Percentiles rank a stretch among this genome's conserved stretches.
Evolutionary conservation across 805 yeast genomes (phyloP).

Genomic region (Zygosaccharomyces bisporus): DNA sequence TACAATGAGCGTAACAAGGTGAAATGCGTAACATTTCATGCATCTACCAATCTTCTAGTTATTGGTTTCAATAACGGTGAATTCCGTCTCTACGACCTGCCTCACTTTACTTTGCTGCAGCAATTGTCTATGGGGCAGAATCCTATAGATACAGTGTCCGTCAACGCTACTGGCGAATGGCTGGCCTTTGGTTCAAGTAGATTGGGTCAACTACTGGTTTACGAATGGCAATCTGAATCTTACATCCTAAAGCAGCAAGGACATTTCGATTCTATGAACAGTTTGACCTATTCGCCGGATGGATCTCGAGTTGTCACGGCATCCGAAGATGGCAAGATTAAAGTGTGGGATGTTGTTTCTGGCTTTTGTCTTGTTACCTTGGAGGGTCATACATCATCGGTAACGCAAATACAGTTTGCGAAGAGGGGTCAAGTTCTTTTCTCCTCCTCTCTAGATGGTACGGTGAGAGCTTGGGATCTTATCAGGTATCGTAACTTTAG

Average conservation of each 20-base stretch:
- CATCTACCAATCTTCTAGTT: slow-evolving; percentile 64
- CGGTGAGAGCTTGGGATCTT: slow-evolving; percentile 96
- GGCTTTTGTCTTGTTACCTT: slow-evolving; percentile 93
- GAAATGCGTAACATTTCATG: slow-evolving; percentile 79
- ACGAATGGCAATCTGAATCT: slow-evolving; percentile 98
- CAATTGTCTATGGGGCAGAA: slow-evolving; percentile 89
- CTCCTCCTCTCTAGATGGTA: slow-evolving; percentile 91
- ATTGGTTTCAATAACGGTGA: slow-evolving; percentile 90
- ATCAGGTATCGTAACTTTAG: slow-evolving; percentile 90
- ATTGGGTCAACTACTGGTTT: slow-evolving; percentile 89
- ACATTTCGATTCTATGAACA: slow-evolving; percentile 86
- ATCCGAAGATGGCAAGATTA: slow-evolving; percentile 93
- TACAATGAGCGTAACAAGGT: slow-evolving; percentile 62
- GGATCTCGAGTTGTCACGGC: slow-evolving; percentile 91
- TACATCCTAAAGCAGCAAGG: slow-evolving; percentile 95
- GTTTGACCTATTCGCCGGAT: slow-evolving; percentile 87
- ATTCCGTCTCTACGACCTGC: slow-evolving; percentile 85
- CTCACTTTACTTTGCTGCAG: slow-evolving; percentile 74
- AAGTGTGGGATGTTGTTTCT: slow-evolving; percentile 90
- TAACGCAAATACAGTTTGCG: slow-evolving; percentile 83
- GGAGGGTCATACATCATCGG: slow-evolving; percentile 84
- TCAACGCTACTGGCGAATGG: slow-evolving; percentile 93
- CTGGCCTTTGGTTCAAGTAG: slow-evolving; percentile 88
- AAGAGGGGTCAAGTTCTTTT: slow-evolving; percentile 87
- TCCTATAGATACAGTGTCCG: slow-evolving; percentile 73